These are phyloP conservation scores for Leccinellum albellum DNA, from an alignment of 768 basidiomycete species.

Conservation along the genomic window DNA sequence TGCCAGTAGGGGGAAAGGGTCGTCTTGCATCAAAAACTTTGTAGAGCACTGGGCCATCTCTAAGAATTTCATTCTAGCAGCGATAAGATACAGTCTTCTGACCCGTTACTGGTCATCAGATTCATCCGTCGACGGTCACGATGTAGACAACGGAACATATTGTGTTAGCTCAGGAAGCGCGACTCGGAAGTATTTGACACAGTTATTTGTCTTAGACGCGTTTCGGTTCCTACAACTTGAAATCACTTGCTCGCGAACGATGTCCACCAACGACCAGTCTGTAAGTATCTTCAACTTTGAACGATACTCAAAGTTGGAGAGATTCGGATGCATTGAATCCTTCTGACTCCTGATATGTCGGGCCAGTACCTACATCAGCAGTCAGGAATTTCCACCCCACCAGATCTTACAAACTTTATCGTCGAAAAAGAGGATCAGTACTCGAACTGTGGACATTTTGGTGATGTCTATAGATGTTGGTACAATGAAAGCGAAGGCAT, in stretches of 20 bases:
- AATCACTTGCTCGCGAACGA: too few relatives aligned
- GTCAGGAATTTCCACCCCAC: neutral
- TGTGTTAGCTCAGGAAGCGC: too few relatives aligned
- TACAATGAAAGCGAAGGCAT: neutral
- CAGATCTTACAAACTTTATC: neutral
- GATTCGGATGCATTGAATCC: too few relatives aligned
- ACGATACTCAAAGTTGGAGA: too few relatives aligned
- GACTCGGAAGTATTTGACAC: too few relatives aligned
- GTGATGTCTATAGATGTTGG: neutral
- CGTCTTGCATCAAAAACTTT: neutral
- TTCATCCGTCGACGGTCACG: conserved; percentile 12
- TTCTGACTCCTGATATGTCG: too few relatives aligned
- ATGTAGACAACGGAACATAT: too few relatives aligned
- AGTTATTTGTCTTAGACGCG: too few relatives aligned
- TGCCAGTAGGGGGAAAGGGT: neutral
- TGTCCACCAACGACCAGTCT: too few relatives aligned
- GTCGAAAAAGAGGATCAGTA: neutral
- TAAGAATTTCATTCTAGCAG: neutral
- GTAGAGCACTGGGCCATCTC: neutral
- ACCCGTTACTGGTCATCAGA: neutral
- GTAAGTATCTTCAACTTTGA: too few relatives aligned
- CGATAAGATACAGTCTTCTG: conserved; percentile 4
- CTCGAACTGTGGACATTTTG: neutral
- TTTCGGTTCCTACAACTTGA: too few relatives aligned
- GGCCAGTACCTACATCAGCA: neutral